These are phyloP conservation scores for Trichaptum fuscoviolaceum DNA, from an alignment of 768 basidiomycete species.

Conservation along the genomic window DNA sequence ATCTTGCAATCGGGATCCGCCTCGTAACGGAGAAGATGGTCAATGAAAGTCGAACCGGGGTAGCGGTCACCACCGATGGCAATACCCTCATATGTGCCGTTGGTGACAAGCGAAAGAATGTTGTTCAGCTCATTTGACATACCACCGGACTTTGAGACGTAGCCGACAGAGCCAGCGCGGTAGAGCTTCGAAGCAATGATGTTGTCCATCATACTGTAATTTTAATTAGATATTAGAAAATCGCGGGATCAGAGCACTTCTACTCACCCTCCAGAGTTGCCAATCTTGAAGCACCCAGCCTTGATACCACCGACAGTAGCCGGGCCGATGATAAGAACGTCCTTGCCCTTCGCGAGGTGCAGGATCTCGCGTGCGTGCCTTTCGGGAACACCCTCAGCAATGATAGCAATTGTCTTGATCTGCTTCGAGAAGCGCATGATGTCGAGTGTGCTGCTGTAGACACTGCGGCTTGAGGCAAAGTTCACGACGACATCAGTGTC, in stretches of 20 bases:
- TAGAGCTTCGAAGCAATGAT: constrained; percentile 98
- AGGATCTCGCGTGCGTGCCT: constrained; percentile 95
- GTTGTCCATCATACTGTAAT: constrained; percentile 96
- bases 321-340: constrained; percentile 90
- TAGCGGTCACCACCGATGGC: constrained; percentile 99
- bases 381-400: constrained; percentile 99
- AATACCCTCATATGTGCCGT: constrained; percentile 99
- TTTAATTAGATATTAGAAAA: constrained; percentile 12
- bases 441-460: constrained; percentile 93
- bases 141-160: constrained; percentile 98
- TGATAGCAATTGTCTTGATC: constrained; percentile 69
- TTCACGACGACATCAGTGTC: constrained; percentile 98
- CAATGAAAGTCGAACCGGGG: constrained; percentile 98
- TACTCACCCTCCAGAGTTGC: constrained; percentile 92
- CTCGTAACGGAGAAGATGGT: constrained; percentile 97
- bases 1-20: constrained; percentile 97
- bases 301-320: constrained; percentile 99
- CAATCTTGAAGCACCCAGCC: constrained; percentile 99
- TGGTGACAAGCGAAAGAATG: constrained; percentile 92
- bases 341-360: constrained; percentile 78
- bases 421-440: constrained; percentile 48
- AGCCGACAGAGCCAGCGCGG: constrained; percentile 94
- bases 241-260: neutral
- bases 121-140: constrained; percentile 99
- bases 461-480: constrained; percentile 92